Percentiles rank a stretch among this genome's conserved stretches.
phyloP scores from a whole-genome alignment of 1,139 yeast species.

The Hemisphaericaspora xylanilytica region DNA sequence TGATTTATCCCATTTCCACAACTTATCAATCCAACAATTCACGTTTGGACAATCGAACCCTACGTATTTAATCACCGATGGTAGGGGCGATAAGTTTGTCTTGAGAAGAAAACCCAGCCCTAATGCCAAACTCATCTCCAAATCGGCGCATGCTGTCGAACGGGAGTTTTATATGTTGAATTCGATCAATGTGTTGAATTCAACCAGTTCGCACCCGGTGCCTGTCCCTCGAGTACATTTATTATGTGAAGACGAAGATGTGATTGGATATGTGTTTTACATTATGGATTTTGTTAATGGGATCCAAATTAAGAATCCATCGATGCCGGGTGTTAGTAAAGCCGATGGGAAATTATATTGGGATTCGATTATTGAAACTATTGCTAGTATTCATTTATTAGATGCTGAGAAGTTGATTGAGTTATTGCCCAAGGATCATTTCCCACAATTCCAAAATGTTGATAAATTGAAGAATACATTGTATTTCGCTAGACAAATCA shows the following conservation, averaged over 20 bases:
- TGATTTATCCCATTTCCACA: constrained; percentile 20
- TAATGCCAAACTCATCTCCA: constrained; percentile 50
- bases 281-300: constrained; percentile 63
- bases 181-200: constrained; percentile 40
- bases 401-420: constrained; percentile 46
- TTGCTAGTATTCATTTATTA: constrained; percentile 52
- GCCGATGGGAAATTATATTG: constrained; percentile 35
- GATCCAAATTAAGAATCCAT: constrained; percentile 56
- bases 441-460: constrained; percentile 43
- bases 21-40: constrained; percentile 45
- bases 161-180: constrained; percentile 57
- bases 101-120: constrained; percentile 63
- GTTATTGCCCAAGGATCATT: constrained; percentile 45
- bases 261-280: constrained; percentile 54
- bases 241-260: constrained; percentile 52
- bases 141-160: constrained; percentile 66
- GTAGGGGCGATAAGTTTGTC: constrained; percentile 42
- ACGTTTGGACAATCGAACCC: constrained; percentile 69
- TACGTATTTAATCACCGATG: constrained; percentile 52
- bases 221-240: constrained; percentile 49
- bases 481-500: constrained; percentile 57
- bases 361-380: constrained; percentile 51
- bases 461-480: constrained; percentile 23
- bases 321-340: constrained; percentile 36
- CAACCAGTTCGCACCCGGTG: constrained; percentile 28